Evolutionary conservation across 208 protist genomes (phyloP).

Genomic region (Wallacemonas sp.): DNA sequence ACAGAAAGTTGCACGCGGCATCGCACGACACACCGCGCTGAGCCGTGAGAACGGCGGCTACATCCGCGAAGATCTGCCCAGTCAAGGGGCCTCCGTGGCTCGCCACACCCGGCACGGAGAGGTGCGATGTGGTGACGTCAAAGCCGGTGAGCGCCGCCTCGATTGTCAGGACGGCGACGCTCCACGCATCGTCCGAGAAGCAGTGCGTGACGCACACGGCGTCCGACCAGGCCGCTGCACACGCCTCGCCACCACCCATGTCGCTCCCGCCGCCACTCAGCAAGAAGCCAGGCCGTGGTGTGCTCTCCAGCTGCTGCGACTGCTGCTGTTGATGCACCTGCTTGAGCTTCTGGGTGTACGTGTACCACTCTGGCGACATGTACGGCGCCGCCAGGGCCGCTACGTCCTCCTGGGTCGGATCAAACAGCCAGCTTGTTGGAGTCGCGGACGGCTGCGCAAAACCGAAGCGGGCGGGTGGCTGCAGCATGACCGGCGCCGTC

Average conservation of each 20-base stretch:
- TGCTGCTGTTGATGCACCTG: conserved; percentile 7
- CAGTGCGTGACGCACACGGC: conserved; percentile 21
- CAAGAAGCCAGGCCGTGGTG: conserved; percentile 5
- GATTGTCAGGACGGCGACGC: conserved; percentile 63
- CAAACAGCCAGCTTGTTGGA: conserved; percentile 50
- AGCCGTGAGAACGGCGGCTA: conserved; percentile 28
- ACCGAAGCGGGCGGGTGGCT: not conserved
- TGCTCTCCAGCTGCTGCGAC: not conserved
- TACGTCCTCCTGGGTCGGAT: conserved; percentile 36
- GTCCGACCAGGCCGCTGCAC: not conserved
- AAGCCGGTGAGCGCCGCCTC: conserved; percentile 66
- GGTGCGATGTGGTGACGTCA: conserved; percentile 28
- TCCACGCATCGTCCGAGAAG: conserved; percentile 84
- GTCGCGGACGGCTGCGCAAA: not conserved
- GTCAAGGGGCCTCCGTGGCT: conserved; percentile 10
- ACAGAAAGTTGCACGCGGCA: conserved; percentile 74
- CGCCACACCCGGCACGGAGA: conserved; percentile 10
- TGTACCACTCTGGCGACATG: conserved; percentile 63
- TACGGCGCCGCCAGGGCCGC: conserved; percentile 50
- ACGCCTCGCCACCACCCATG: not conserved
- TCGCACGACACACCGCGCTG: conserved; percentile 27
- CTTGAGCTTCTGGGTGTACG: not conserved
- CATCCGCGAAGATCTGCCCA: conserved; percentile 48
- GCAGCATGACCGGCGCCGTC: not conserved
- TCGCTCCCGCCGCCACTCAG: not conserved